Evolutionary conservation across 345 rosid genomes (phyloP).

Genomic region (Syzygium aqueum): DNA sequence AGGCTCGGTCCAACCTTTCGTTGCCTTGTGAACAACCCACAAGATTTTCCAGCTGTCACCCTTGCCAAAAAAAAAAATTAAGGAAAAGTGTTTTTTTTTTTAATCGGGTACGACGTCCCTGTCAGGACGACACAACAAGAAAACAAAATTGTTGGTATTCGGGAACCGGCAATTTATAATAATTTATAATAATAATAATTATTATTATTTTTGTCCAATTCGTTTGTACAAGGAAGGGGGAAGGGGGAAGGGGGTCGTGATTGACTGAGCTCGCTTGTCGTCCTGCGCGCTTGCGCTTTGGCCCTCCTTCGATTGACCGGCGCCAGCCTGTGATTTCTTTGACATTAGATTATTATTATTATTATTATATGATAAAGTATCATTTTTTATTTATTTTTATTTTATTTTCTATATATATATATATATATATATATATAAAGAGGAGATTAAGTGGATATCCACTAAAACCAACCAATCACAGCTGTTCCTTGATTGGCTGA

Average conservation of each 20-base stretch:
- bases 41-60: not conserved
- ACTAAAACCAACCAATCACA: not conserved
- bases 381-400: not conserved
- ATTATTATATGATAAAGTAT: not conserved
- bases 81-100: not conserved
- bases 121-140: not conserved
- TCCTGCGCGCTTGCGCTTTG: not conserved
- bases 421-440: no score
- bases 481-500: not conserved
- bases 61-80: fast-evolving
- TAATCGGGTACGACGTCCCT: not conserved
- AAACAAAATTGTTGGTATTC: not conserved
- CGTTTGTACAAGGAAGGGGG: not conserved
- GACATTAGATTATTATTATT: not conserved
- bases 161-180: no score
- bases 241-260: not conserved
- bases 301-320: not conserved
- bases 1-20: not conserved
- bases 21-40: no score
- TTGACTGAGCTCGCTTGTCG: not conserved
- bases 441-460: not conserved
- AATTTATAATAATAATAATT: no score
- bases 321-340: not conserved
- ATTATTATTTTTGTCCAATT: not conserved
- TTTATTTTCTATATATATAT: no score